Conservation (phyloP, 2,329 filamentous ascomycete species). For the Penicillium crustosum region DNA sequence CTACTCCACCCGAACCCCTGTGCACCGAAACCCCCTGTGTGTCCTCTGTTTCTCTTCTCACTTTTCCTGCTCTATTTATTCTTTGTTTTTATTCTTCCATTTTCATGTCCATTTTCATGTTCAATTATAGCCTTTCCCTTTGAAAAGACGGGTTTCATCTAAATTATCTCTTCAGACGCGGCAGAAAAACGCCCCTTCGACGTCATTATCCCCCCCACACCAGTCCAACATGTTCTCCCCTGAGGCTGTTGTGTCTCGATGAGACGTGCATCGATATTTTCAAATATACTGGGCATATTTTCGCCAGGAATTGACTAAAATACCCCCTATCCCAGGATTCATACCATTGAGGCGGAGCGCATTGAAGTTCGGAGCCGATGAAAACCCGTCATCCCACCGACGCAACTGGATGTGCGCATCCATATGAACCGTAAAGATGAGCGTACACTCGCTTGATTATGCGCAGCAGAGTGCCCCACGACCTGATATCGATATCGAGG, state of each 20-base stretch:
- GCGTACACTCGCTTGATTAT: constrained; percentile 35
- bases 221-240: constrained; percentile 2
- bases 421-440: constrained; percentile 28
- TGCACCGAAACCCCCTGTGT: neutral
- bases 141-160: neutral
- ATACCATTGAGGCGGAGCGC: neutral
- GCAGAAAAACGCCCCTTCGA: neutral
- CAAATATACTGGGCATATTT: neutral
- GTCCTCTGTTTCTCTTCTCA: neutral
- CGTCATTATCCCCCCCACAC: constrained; percentile 5
- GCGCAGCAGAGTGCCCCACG: constrained; percentile 22
- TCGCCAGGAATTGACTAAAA: neutral
- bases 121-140: neutral
- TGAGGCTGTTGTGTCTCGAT: constrained; percentile 1
- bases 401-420: constrained; percentile 5
- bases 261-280: neutral
- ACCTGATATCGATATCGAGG: constrained; percentile 37
- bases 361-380: constrained; percentile 2
- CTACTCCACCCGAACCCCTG: neutral
- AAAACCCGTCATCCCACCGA: neutral
- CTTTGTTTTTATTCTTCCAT: neutral
- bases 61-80: neutral
- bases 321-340: neutral
- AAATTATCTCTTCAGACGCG: constrained; percentile 1
- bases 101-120: neutral